Evolutionary conservation across 345 rosid genomes (phyloP).

Genomic region (Ceriops decandra): DNA sequence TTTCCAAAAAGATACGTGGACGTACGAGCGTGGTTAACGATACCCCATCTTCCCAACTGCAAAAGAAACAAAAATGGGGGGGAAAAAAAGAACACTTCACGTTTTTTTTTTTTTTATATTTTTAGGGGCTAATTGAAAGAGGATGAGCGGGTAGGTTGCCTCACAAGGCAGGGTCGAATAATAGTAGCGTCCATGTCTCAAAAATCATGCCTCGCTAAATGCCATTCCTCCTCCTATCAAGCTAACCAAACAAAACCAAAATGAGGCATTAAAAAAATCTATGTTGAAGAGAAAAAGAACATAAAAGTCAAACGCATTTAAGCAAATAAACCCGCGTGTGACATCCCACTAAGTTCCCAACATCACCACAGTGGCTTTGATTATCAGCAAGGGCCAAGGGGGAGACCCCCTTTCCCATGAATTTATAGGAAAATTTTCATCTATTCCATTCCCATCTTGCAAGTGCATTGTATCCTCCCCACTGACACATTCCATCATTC

Average conservation of each 20-base stretch:
- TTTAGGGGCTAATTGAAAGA: neutral
- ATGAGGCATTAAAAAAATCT: neutral
- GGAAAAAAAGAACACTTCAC: neutral
- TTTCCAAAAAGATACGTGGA: slow-evolving; percentile 6
- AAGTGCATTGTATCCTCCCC: slow-evolving; percentile 55
- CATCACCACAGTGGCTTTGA: slow-evolving; percentile 45
- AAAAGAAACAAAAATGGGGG: neutral
- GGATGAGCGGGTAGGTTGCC: slow-evolving; percentile 54
- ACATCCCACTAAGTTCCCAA: slow-evolving; percentile 64
- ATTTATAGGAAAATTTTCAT: slow-evolving; percentile 29
- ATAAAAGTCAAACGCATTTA: slow-evolving; percentile 21
- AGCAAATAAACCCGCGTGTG: slow-evolving; percentile 38
- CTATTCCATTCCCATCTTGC: slow-evolving; percentile 28
- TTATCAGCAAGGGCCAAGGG: slow-evolving; percentile 17
- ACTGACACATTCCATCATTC: slow-evolving; percentile 68
- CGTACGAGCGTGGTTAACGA: slow-evolving; percentile 5
- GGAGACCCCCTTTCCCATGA: slow-evolving; percentile 18
- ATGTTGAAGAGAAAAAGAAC: neutral
- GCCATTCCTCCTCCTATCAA: slow-evolving; percentile 19
- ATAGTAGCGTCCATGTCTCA: slow-evolving; percentile 55
- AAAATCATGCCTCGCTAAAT: slow-evolving; percentile 54
- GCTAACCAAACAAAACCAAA: slow-evolving; percentile 13
- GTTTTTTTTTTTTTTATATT: neutral
- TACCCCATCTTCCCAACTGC: too few relatives aligned
- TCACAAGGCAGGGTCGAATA: slow-evolving; percentile 66